Percentiles rank a stretch among this genome's conserved stretches.
Evolutionary conservation across 192 early-diverging fungal species (phyloP).

Genomic region (Mortierella antarctica): DNA sequence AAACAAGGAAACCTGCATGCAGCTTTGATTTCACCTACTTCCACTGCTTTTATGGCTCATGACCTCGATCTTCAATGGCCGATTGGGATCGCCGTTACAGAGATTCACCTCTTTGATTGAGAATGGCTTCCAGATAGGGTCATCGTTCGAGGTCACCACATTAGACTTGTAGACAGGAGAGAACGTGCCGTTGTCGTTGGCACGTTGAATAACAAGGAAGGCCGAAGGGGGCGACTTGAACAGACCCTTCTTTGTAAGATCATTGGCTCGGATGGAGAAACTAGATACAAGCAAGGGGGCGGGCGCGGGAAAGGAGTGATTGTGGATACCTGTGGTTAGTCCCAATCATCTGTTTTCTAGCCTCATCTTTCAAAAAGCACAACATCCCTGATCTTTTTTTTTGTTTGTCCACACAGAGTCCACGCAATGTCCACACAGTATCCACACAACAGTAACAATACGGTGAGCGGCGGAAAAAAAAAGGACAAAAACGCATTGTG

Average conservation of each 20-base stretch:
- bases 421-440: too few species aligned
- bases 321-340: neutral
- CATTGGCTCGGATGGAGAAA: constrained; percentile 53
- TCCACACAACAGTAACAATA: too few species aligned
- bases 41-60: constrained; percentile 39
- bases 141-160: neutral
- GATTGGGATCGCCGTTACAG: constrained; percentile 45
- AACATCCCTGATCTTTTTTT: too few species aligned
- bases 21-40: constrained; percentile 8
- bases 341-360: neutral
- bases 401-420: too few species aligned
- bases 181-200: constrained; percentile 44
- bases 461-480: too few species aligned
- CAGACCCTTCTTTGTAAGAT: constrained; percentile 39
- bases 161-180: constrained; percentile 49
- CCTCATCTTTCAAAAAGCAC: neutral
- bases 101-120: constrained; percentile 36
- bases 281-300: constrained; percentile 3
- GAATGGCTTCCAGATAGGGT: constrained; percentile 42
- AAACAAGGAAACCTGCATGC: neutral
- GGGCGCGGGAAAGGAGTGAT: neutral
- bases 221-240: constrained; percentile 42
- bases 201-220: constrained; percentile 50
- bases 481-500: neutral
- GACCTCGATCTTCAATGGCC: constrained; percentile 35